Base-by-base conservation (phyloP, 2,329 filamentous ascomycete genomes). In the Hymenoscyphus scutula region DNA sequence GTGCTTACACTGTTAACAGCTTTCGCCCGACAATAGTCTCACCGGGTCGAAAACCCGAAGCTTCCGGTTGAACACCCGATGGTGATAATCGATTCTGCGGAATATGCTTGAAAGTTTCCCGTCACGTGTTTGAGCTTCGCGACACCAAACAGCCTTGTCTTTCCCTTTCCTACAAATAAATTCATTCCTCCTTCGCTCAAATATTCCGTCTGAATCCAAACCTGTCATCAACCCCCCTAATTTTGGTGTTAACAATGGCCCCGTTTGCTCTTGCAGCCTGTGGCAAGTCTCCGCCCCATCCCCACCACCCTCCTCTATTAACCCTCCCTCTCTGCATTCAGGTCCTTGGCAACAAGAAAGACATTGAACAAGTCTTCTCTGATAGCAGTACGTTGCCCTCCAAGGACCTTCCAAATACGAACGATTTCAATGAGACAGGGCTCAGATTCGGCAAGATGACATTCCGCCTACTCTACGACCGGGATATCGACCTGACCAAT, bases 221-320 rank as follows among this genome's bases (percentile, higher is more conserved):
- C 48, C 19, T 23, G 48, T n/a, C 19, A 23, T 53, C 19, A 53
- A 53, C 19, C 48, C 19, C 5, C 7, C n/a, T 53, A 53, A 53
- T 53, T 25, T 29, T 53, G 10, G 7, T 53, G 48, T 38, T 29
- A n/a, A 53, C 15, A 29, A 53, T 53, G 48, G 48, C 48, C 48
- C 5, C 15, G 25, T 29, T 53, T 53, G 48, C 17, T n/a, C 10
- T 53, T n/a, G 6, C 48, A 53, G 48, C 4, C 19, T 53, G 48
- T 53, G 25, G 48, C 19, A 53, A 25, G 48, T 53, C 48, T 53
- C 25, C 15, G 48, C 48, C 48, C 48, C 15, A 53, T 53, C 48
- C 48, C 48, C 25, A 53, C 48, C 48, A 53, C 48, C 48, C 25
- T 29, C 48, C 48, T n/a, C 48, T 11, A 53, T 29, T n/a, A n/a